Evolutionary conservation across 768 basidiomycete species (phyloP).

Genomic region (Lactarius deliciosus): DNA sequence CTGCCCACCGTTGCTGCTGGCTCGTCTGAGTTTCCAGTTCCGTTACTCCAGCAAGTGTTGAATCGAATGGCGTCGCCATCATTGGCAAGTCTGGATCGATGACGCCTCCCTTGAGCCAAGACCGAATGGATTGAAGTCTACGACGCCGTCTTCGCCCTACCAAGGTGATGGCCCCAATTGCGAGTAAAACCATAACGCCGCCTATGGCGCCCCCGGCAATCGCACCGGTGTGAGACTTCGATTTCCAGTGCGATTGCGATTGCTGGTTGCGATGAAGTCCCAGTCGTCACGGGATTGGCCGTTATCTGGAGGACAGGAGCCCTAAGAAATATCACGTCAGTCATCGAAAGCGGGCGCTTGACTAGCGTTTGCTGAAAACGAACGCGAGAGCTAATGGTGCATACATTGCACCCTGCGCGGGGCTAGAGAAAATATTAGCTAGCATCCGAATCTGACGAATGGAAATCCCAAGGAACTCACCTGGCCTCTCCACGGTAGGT

Average conservation of each 20-base stretch:
- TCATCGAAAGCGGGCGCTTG: not conserved
- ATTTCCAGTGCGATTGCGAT: no score
- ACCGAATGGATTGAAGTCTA: not conserved
- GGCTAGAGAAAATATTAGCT: slow-evolving; percentile 16
- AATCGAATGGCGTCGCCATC: slow-evolving; percentile 10
- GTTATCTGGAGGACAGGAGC: slow-evolving; percentile 4
- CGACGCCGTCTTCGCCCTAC: slow-evolving; percentile 9
- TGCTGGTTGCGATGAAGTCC: not conserved
- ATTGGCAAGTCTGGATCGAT: not conserved
- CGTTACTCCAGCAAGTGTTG: not conserved
- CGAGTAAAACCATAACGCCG: slow-evolving; percentile 7
- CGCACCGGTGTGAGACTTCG: slow-evolving; percentile 9
- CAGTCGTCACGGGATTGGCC: not conserved
- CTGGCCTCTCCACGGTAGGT: slow-evolving; percentile 16
- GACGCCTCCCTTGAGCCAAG: not conserved
- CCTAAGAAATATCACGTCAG: not conserved
- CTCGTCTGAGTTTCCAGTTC: not conserved
- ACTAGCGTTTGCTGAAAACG: slow-evolving; percentile 1
- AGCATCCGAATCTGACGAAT: not conserved
- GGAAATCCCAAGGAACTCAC: slow-evolving; percentile 4
- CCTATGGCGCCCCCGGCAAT: slow-evolving; percentile 27
- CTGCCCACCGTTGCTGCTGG: not conserved
- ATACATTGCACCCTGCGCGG: slow-evolving; percentile 31
- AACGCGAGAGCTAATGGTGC: slow-evolving; percentile 31
- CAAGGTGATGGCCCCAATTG: slow-evolving; percentile 1